phyloP scores from a whole-genome alignment of 495 filamentous ascomycete species.

The Xylaria curta region DNA sequence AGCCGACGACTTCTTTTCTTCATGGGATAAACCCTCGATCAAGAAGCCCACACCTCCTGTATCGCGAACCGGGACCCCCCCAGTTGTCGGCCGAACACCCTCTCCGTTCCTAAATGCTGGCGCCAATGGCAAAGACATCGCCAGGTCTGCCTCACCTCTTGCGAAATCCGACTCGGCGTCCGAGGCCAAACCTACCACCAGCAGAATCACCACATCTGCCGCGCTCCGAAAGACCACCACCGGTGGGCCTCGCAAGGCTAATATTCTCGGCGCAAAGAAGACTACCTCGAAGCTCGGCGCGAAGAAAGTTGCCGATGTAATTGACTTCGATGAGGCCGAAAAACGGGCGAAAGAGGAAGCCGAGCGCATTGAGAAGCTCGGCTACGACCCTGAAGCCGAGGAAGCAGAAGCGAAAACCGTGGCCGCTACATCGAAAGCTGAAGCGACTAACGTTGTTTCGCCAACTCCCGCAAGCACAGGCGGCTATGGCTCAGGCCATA shows the following conservation, averaged over 20 bases:
- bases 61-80: slow-evolving; percentile 88
- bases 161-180: slow-evolving; percentile 58
- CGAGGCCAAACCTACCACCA: slow-evolving; percentile 58
- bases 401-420: slow-evolving; percentile 65
- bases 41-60: slow-evolving; percentile 95
- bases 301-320: slow-evolving; percentile 82
- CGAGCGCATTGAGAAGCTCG: slow-evolving; percentile 94
- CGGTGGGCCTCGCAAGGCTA: slow-evolving; percentile 73
- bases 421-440: slow-evolving; percentile 49
- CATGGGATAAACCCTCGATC: slow-evolving; percentile 97
- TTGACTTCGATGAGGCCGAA: slow-evolving; percentile 98
- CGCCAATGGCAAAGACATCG: slow-evolving; percentile 70
- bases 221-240: slow-evolving; percentile 75
- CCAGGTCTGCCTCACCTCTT: slow-evolving; percentile 83
- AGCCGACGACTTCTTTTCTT: slow-evolving; percentile 97
- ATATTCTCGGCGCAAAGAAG: slow-evolving; percentile 90
- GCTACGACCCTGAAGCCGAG: slow-evolving; percentile 95
- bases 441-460: slow-evolving; percentile 65
- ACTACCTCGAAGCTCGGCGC: slow-evolving; percentile 77
- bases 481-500: slow-evolving; percentile 65
- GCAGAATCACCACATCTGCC: slow-evolving; percentile 74
- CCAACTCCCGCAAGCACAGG: slow-evolving; percentile 78
- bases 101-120: slow-evolving; percentile 86
- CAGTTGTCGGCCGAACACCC: slow-evolving; percentile 78
- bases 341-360: slow-evolving; percentile 97